Percentiles rank a stretch among this genome's conserved stretches.
These are phyloP conservation scores for Phaeosphaeria sp. DNA, from an alignment of 2,329 filamentous ascomycete genomes.

Conservation along the genomic window DNA sequence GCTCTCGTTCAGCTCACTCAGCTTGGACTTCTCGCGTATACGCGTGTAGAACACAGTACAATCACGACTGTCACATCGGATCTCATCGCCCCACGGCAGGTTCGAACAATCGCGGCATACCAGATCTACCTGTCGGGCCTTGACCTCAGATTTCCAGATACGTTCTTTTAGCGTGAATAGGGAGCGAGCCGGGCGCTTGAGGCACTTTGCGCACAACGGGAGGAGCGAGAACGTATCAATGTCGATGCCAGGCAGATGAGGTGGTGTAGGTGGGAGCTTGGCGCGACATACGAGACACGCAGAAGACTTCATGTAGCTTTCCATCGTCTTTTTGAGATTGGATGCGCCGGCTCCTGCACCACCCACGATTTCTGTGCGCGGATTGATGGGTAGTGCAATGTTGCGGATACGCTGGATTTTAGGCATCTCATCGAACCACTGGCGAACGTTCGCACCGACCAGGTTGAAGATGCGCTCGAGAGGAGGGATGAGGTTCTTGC, in stretches of 20 bases:
- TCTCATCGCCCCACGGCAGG: constrained; percentile 74
- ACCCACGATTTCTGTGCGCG: constrained; percentile 13
- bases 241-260: constrained; percentile 18
- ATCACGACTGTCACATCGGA: constrained; percentile 88
- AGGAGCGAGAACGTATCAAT: constrained; percentile 30
- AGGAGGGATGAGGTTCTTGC: constrained; percentile 92
- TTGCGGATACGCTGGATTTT: constrained; percentile 80
- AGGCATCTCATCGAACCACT: constrained; percentile 97
- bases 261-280: constrained; percentile 56
- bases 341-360: constrained; percentile 31
- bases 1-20: constrained; percentile 30
- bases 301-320: constrained; percentile 86
- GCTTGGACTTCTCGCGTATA: constrained; percentile 61
- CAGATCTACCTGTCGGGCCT: constrained; percentile 67
- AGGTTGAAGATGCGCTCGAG: constrained; percentile 96
- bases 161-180: constrained; percentile 69
- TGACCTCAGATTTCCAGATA: constrained; percentile 69
- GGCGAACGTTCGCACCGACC: constrained; percentile 86
- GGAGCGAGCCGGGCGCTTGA: constrained; percentile 62
- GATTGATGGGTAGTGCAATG: constrained; percentile 50
- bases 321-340: constrained; percentile 74
- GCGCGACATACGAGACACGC: constrained; percentile 78
- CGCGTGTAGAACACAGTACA: constrained; percentile 91
- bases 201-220: constrained; percentile 67
- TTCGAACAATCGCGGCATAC: constrained; percentile 84